These are phyloP conservation scores for Holtermannia corniformis DNA, from an alignment of 768 basidiomycete species.

Conservation along the genomic window DNA sequence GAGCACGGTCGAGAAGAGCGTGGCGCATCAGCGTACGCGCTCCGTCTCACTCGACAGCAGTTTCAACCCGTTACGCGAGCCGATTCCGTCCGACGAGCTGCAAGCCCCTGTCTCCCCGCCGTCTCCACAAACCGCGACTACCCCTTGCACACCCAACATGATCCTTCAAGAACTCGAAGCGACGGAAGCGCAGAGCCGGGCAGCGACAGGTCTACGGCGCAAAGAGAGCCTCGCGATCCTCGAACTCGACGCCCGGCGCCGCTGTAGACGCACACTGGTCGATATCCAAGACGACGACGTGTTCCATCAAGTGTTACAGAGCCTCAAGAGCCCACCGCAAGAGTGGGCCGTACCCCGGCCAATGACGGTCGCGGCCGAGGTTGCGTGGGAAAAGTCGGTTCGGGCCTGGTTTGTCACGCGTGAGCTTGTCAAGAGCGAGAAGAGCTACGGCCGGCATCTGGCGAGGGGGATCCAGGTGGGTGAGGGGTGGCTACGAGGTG, in stretches of 20 bases:
- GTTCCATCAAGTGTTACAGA: constrained; percentile 22
- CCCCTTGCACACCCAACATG: too few relatives aligned
- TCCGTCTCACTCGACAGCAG: too few relatives aligned
- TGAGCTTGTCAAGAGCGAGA: constrained; percentile 29
- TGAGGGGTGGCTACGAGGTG: background rate
- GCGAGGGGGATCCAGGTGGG: constrained; percentile 25
- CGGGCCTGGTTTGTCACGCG: constrained; percentile 31
- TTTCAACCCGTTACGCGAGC: too few relatives aligned
- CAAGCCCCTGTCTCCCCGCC: too few relatives aligned
- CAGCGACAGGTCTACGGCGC: background rate
- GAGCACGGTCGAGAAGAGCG: too few relatives aligned
- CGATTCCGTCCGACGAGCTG: too few relatives aligned
- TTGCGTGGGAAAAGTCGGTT: constrained; percentile 5
- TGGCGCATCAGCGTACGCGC: too few relatives aligned
- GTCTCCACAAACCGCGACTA: too few relatives aligned
- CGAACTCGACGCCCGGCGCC: background rate
- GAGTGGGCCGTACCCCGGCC: background rate
- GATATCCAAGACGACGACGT: constrained; percentile 27
- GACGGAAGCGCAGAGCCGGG: background rate
- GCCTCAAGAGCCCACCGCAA: constrained; percentile 7
- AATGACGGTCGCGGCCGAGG: background rate
- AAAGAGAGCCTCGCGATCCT: background rate
- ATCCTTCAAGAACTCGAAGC: background rate
- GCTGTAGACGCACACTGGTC: constrained; percentile 21
- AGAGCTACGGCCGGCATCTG: constrained; percentile 22